Percentiles rank a stretch among this genome's conserved stretches.
phyloP scores from a whole-genome alignment of 192 early-diverging fungal species.

The Jimgerdemannia flammicorona region DNA sequence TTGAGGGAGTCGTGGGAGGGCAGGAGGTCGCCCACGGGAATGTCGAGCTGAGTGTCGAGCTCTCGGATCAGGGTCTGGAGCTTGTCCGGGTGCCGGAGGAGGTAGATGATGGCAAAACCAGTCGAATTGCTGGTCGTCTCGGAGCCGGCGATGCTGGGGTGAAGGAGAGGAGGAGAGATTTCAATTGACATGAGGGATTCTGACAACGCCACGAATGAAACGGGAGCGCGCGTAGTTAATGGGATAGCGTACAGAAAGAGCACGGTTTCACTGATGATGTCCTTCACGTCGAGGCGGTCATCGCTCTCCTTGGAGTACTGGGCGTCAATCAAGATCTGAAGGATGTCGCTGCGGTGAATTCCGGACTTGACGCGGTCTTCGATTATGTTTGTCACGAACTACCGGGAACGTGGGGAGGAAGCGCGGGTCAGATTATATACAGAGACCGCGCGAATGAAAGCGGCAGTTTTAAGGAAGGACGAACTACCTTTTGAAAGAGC shows the following conservation, averaged over 20 bases:
- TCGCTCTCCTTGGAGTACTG: conserved; percentile 19
- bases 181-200: too few relatives aligned
- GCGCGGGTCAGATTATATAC: background rate
- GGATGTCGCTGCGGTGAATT: conserved; percentile 27
- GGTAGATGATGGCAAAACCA: conserved; percentile 37
- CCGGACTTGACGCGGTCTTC: conserved; percentile 8
- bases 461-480: background rate
- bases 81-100: conserved; percentile 34
- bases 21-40: conserved; percentile 22
- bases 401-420: background rate
- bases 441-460: background rate
- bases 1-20: conserved; percentile 32
- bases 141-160: conserved; percentile 20
- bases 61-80: conserved; percentile 34
- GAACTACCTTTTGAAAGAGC: background rate
- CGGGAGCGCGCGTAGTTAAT: background rate
- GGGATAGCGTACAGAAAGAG: conserved; percentile 15
- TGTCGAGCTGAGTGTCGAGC: conserved; percentile 23
- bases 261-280: conserved; percentile 21
- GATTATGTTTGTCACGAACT: conserved; percentile 23
- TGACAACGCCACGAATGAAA: too few relatives aligned
- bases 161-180: background rate
- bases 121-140: conserved; percentile 44
- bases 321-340: conserved; percentile 40
- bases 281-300: conserved; percentile 6